Evolutionary conservation across 2,329 filamentous ascomycete species (phyloP).

Genomic region (Penicillium janthinellum): DNA sequence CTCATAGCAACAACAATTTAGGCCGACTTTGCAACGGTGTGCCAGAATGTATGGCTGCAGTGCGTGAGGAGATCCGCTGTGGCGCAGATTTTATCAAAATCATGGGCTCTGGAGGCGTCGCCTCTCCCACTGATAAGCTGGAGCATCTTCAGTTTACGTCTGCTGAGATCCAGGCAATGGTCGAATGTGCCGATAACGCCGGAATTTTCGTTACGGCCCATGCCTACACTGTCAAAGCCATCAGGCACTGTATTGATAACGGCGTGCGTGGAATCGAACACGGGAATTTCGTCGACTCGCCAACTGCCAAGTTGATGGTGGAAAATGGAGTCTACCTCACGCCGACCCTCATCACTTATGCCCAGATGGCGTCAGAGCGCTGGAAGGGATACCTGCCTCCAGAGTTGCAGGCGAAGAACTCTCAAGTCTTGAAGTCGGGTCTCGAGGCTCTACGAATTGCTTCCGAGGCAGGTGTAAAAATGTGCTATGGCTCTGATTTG

Average conservation of each 20-base stretch:
- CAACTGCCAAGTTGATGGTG: constrained; percentile 54
- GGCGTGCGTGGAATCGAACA: constrained; percentile 60
- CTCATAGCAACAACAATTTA: constrained; percentile 31
- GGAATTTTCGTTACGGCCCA: constrained; percentile 60
- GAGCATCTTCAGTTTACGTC: constrained; percentile 58
- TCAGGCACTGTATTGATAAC: constrained; percentile 57
- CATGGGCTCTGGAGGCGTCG: constrained; percentile 60
- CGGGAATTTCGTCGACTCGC: constrained; percentile 46
- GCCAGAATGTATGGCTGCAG: constrained; percentile 54
- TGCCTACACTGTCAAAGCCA: constrained; percentile 57
- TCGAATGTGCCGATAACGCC: constrained; percentile 51
- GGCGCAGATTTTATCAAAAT: constrained; percentile 65
- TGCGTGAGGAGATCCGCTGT: constrained; percentile 56
- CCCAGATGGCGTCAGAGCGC: constrained; percentile 51
- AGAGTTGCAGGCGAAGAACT: constrained; percentile 52
- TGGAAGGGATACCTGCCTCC: constrained; percentile 29
- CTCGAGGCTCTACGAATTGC: constrained; percentile 52
- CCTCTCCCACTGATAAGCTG: constrained; percentile 57
- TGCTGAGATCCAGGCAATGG: constrained; percentile 57
- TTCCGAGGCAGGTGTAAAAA: constrained; percentile 54
- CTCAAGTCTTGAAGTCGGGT: constrained; percentile 50
- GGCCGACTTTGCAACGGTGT: constrained; percentile 56
- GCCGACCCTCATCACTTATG: constrained; percentile 56
- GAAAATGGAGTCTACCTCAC: constrained; percentile 53
- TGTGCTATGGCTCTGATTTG: constrained; percentile 59